phyloP scores from a whole-genome alignment of 2,329 filamentous ascomycete species.

The Sporothrix globosa region DNA sequence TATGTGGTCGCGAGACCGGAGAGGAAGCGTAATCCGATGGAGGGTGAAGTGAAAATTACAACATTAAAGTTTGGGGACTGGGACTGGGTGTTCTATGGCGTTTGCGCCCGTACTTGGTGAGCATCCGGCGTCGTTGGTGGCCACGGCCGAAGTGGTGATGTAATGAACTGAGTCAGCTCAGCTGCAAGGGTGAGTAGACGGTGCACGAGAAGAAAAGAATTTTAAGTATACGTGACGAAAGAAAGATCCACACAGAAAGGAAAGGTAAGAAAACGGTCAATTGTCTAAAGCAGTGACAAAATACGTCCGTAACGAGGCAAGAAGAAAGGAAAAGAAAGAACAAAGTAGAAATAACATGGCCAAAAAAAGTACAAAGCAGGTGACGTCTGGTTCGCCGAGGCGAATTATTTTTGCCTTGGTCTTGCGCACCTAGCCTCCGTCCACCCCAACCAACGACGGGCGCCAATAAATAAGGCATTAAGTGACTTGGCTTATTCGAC shows the following conservation, averaged over 20 bases:
- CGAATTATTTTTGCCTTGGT: no score
- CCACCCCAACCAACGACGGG: background rate
- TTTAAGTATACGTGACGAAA: background rate
- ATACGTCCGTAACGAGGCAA: background rate
- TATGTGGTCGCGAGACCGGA: background rate
- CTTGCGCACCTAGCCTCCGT: no score
- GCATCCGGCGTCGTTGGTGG: background rate
- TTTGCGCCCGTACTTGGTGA: background rate
- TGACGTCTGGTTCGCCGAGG: background rate
- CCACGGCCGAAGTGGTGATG: slow-evolving; percentile 1
- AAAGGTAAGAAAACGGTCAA: background rate
- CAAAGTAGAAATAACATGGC: background rate
- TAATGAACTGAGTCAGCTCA: slow-evolving; percentile 21
- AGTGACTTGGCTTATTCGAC: background rate
- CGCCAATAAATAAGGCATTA: background rate
- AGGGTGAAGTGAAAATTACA: background rate
- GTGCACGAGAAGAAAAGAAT: background rate
- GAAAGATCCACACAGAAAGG: background rate
- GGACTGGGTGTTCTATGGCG: background rate
- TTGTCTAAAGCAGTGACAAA: background rate
- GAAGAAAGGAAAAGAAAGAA: background rate
- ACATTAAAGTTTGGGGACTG: background rate
- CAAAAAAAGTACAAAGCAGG: background rate
- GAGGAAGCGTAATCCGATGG: background rate
- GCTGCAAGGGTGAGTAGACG: background rate